A percentile compares a stretch with the other conserved stretches of the same genome.
Conservation (phyloP, 345 rosid species). For the Arabis alpina region DNA sequence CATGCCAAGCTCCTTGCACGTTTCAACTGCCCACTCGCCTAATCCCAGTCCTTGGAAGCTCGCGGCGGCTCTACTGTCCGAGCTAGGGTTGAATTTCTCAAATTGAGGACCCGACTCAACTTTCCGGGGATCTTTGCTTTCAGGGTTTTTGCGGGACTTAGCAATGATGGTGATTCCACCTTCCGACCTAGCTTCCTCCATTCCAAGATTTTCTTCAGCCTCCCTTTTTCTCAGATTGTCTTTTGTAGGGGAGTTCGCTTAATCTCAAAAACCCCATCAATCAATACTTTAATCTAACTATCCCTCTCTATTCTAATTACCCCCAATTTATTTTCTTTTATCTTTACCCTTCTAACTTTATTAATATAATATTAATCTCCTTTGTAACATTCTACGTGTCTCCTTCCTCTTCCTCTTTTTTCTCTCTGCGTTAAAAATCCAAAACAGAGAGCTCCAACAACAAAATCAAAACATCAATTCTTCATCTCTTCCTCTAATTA, state of each 20-base stretch:
- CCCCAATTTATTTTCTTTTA: too few species aligned
- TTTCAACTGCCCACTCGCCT: constrained; percentile 76
- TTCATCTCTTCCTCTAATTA: too few species aligned
- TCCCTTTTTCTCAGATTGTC: constrained; percentile 24
- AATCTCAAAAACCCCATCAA: too few species aligned
- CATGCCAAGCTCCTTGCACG: constrained; percentile 92
- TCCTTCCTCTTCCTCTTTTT: too few species aligned
- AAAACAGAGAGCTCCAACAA: too few species aligned
- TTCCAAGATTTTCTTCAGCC: constrained; percentile 28
- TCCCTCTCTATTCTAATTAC: too few species aligned
- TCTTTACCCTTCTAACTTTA: too few species aligned
- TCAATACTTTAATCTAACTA: too few species aligned
- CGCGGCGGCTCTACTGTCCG: constrained; percentile 31
- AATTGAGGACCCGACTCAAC: constrained; percentile 42
- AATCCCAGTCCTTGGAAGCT: constrained; percentile 72
- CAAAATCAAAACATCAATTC: too few species aligned
- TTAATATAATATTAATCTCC: too few species aligned
- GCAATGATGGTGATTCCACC: constrained; percentile 63
- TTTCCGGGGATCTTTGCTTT: constrained; percentile 35
- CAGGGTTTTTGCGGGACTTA: constrained; percentile 44
- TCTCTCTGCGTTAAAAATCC: too few species aligned
- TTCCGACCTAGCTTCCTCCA: constrained; percentile 36
- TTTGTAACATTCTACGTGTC: too few species aligned
- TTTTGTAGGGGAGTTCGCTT: constrained; percentile 21
- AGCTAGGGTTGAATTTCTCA: constrained; percentile 48